Evolutionary conservation across 2,329 filamentous ascomycete species (phyloP).

Genomic region (Cytospora mali): DNA sequence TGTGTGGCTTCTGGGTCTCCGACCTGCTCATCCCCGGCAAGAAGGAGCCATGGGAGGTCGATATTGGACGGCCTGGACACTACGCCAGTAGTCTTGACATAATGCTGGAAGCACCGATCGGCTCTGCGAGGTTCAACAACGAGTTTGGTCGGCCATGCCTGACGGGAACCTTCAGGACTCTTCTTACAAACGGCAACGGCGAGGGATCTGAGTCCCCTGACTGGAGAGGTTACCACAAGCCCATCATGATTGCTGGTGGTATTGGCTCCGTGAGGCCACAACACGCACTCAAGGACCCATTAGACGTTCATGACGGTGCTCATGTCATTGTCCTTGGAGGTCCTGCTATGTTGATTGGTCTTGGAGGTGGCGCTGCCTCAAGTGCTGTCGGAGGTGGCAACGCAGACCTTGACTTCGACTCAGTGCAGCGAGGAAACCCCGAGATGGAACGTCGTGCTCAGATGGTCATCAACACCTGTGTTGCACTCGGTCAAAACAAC

Average conservation of each 20-base stretch:
- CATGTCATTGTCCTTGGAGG: slow-evolving; percentile 92
- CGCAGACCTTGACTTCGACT: slow-evolving; percentile 93
- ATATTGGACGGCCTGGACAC: slow-evolving; percentile 86
- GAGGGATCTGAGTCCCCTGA: slow-evolving; percentile 56
- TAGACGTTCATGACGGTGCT: slow-evolving; percentile 81
- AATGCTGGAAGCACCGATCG: slow-evolving; percentile 96
- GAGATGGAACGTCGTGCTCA: slow-evolving; percentile 95
- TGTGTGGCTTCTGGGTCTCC: slow-evolving; percentile 92
- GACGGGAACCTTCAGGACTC: slow-evolving; percentile 86
- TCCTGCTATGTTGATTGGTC: slow-evolving; percentile 95
- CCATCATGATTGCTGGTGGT: slow-evolving; percentile 97
- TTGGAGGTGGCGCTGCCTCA: slow-evolving; percentile 93
- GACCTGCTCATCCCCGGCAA: slow-evolving; percentile 87
- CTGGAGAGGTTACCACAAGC: slow-evolving; percentile 92
- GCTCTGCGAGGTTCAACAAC: slow-evolving; percentile 95
- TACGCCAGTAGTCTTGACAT: slow-evolving; percentile 95
- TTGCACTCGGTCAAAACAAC: slow-evolving; percentile 78
- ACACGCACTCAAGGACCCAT: slow-evolving; percentile 82
- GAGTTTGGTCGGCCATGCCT: slow-evolving; percentile 93
- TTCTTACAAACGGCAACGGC: slow-evolving; percentile 70
- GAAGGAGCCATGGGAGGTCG: slow-evolving; percentile 83
- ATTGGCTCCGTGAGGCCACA: slow-evolving; percentile 89
- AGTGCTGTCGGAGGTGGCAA: slow-evolving; percentile 84
- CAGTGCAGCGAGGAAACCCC: slow-evolving; percentile 94
- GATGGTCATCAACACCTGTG: slow-evolving; percentile 96